Evolutionary conservation across 345 rosid species (phyloP).

Genomic region (Linum tenue): DNA sequence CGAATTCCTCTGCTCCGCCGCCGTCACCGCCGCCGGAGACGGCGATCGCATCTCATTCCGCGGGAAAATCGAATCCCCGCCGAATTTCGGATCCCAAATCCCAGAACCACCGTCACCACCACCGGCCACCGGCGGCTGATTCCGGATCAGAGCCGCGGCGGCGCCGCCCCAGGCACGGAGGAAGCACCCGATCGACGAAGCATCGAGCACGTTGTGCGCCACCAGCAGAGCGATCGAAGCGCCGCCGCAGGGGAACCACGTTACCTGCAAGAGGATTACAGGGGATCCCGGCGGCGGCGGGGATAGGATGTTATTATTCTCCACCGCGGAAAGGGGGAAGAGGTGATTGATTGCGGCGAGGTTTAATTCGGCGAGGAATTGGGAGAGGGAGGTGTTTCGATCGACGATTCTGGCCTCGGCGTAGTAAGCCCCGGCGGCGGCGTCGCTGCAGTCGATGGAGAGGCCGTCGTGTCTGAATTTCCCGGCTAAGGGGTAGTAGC

Average conservation of each 20-base stretch:
- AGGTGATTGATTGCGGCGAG: neutral
- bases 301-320: neutral
- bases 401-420: constrained; percentile 4
- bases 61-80: neutral
- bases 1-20: neutral
- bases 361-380: neutral
- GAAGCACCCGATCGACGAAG: neutral
- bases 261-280: neutral
- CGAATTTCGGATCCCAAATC: neutral
- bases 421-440: constrained; percentile 3
- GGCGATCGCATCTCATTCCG: neutral
- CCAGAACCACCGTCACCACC: too few species aligned
- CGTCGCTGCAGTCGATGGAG: constrained; percentile 9
- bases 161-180: neutral
- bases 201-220: neutral
- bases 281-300: neutral
- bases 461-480: constrained; percentile 2
- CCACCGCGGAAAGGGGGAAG: neutral
- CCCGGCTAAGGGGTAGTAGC: constrained; percentile 9
- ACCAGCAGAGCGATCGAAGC: neutral
- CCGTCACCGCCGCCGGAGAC: neutral
- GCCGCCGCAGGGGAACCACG: constrained; percentile 1
- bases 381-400: neutral
- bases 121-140: neutral
- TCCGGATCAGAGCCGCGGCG: neutral